Evolutionary conservation across 2,329 filamentous ascomycete genomes (phyloP), one percentile per base, ranked within the genome.

Genomic region (Colletotrichum gloeosporioides): DNA sequence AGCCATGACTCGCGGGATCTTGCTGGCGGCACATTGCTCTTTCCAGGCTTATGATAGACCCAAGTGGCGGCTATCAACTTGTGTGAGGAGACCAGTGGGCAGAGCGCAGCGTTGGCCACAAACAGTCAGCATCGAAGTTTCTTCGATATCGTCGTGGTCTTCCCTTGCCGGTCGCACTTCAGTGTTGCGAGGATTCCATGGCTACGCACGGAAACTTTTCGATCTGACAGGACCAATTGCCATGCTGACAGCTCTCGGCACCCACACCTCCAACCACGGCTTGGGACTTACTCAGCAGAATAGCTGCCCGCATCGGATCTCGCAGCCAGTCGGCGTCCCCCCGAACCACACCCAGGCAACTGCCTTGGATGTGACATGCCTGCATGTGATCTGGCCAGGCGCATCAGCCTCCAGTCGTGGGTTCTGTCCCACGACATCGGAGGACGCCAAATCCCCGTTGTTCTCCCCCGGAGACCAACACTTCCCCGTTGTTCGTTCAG

Each of bases 391-490:
- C 86, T 83, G 89, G 86, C 87, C 90, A 89, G 89, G 86, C 89
- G 89, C 89, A 91, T 92, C 86, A 92, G 84, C 89, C 84, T 86
- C 82, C 80, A 80, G 81, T 85, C 83, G 85, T 86, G 83, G 85
- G 87, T 84, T 78, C 53, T 78, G 82, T 83, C 87, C 85, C 82
- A 85, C 83, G 83, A 83, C 80, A 80, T 80, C 72, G 80, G 84
- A 81, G 85, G 89, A 84, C 90, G 89, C 90, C 90, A 89, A 87
- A 85, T 80, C 80, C 78, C 80, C 80, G 81, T 83, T 80, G 78
- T 78, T 79, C 80, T 78, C 78, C 79, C 79, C 22, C 49, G 62
- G 65, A 77, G 83, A 78, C 78, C 76, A 80, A 78, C 81, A 80
- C 79, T 81, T 86, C 80, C 91, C 92, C 92, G 90, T 79, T 76